phyloP scores from a whole-genome alignment of 176 grass and related monocot species.

The Rhynchospora tenuis region DNA sequence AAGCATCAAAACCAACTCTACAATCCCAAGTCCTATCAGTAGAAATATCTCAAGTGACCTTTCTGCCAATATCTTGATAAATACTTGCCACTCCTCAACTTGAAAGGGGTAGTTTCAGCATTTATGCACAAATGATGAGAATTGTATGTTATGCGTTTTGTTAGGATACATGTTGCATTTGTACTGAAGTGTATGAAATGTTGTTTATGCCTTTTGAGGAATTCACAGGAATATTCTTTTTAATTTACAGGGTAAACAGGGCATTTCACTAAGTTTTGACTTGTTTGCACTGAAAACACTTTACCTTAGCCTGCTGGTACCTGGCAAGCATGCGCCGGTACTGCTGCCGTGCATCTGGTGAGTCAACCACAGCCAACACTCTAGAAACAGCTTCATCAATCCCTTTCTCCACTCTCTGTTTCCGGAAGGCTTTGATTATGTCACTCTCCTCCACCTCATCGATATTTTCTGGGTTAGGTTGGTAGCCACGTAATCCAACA shows the following conservation, averaged over 20 bases:
- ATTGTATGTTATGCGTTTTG: neutral
- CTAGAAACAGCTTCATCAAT: constrained; percentile 58
- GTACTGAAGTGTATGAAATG: neutral
- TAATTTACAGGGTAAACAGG: neutral
- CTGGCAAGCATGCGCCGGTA: constrained; percentile 68
- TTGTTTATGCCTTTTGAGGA: neutral
- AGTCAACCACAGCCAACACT: constrained; percentile 41
- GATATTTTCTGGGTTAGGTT: constrained; percentile 34
- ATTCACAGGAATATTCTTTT: neutral
- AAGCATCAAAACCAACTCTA: too few species aligned
- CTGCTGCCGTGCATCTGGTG: constrained; percentile 51
- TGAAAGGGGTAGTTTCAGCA: neutral
- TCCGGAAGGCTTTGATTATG: constrained; percentile 51
- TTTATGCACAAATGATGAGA: constrained; percentile 10
- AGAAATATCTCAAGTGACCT: neutral
- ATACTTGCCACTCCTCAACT: neutral
- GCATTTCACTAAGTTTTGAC: neutral
- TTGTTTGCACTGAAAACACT: neutral
- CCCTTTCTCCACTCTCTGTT: constrained; percentile 72
- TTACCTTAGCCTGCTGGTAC: constrained; percentile 58
- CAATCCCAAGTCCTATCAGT: neutral
- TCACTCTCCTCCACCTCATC: constrained; percentile 56
- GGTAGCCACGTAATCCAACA: constrained; percentile 59
- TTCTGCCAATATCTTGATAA: neutral
- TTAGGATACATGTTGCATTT: neutral